phyloP scores from a whole-genome alignment of 768 basidiomycete species.

The Serendipita sp. region DNA sequence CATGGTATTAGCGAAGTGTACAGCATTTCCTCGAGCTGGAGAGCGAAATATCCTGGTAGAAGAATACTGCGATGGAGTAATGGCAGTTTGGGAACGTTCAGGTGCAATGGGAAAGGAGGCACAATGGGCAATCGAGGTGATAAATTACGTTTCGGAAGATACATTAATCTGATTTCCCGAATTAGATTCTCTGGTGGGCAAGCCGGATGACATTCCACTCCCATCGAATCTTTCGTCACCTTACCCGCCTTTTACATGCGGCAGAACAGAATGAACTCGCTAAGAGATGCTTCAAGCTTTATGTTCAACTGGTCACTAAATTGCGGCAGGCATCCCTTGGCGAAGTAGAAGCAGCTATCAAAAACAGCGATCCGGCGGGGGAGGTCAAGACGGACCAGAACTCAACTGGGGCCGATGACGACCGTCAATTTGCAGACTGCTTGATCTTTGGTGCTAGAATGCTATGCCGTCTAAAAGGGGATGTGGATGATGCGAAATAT shows the following conservation, averaged over 20 bases:
- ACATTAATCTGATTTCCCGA: background rate
- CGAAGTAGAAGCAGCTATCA: slow-evolving; percentile 19
- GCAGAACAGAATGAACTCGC: slow-evolving; percentile 47
- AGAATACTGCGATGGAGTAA: slow-evolving; percentile 65
- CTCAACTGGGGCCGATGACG: slow-evolving; percentile 40
- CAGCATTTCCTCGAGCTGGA: slow-evolving; percentile 68
- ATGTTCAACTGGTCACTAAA: slow-evolving; percentile 73
- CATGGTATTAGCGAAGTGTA: slow-evolving; percentile 47
- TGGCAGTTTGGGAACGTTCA: slow-evolving; percentile 66
- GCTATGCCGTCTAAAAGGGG: slow-evolving; percentile 39
- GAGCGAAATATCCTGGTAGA: slow-evolving; percentile 64
- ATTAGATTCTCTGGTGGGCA: slow-evolving; percentile 81
- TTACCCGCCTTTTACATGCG: slow-evolving; percentile 55
- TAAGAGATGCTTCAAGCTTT: slow-evolving; percentile 60
- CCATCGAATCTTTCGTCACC: slow-evolving; percentile 66
- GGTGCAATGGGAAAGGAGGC: slow-evolving; percentile 46
- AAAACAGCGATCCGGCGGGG: slow-evolving; percentile 9
- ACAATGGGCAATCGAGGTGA: slow-evolving; percentile 69
- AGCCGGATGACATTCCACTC: slow-evolving; percentile 90
- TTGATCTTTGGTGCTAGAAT: slow-evolving; percentile 64
- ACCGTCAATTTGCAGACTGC: slow-evolving; percentile 59
- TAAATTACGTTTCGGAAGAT: slow-evolving; percentile 18
- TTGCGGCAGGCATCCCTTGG: slow-evolving; percentile 43
- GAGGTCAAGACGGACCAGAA: slow-evolving; percentile 14
- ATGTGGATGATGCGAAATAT: background rate